Evolutionary conservation across 78 protist species (phyloP).

Genomic region (Pelomyxa schiedti): DNA sequence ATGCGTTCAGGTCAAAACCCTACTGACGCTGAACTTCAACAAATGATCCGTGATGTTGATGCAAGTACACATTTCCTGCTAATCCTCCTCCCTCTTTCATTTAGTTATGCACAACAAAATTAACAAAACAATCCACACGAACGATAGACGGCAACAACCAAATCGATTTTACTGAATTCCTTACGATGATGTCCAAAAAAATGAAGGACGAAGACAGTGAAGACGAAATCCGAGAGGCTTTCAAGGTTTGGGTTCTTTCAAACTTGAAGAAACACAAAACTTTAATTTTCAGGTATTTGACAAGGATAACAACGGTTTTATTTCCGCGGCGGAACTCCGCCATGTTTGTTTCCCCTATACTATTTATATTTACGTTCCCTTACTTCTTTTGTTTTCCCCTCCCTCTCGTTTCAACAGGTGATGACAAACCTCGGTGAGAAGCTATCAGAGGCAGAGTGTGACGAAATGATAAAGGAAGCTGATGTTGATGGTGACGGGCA

Average conservation of each 20-base stretch:
- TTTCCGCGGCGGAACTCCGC: conserved; percentile 94
- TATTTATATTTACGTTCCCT: too few species aligned
- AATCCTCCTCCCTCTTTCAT: neutral
- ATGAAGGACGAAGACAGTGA: conserved; percentile 96
- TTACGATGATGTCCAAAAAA: conserved; percentile 74
- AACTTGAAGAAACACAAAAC: too few species aligned
- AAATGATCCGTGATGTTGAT: conserved; percentile 98
- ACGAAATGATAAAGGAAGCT: too few species aligned
- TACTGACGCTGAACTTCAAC: conserved; percentile 95
- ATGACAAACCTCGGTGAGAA: too few species aligned
- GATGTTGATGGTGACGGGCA: too few species aligned
- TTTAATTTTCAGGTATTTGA: too few species aligned
- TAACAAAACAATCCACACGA: conserved; percentile 90
- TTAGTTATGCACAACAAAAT: neutral
- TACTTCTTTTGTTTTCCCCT: too few species aligned
- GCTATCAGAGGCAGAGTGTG: too few species aligned
- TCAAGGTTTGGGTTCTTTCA: too few species aligned
- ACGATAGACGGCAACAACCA: neutral
- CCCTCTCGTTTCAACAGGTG: too few species aligned
- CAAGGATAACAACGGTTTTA: conserved; percentile 96
- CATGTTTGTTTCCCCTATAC: too few species aligned
- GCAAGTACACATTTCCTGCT: conserved; percentile 30
- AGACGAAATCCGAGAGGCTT: conserved; percentile 97
- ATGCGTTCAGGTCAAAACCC: conserved; percentile 79
- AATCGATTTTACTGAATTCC: conserved; percentile 93